phyloP scores from a whole-genome alignment of 495 filamentous ascomycete species.

The Amniculicola lignicola region DNA sequence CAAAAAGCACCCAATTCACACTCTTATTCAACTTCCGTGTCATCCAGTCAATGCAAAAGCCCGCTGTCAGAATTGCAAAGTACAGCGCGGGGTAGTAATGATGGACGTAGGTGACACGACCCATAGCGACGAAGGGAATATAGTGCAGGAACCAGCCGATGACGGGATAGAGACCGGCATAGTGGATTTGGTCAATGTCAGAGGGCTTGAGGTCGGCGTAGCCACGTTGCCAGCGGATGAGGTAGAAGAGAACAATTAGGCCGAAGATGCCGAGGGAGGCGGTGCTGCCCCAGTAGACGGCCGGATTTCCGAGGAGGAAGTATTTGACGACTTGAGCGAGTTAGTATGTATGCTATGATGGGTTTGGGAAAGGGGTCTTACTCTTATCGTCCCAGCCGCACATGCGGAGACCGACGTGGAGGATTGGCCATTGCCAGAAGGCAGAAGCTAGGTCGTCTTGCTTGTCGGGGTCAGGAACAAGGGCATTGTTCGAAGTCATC shows the following conservation, averaged over 20 bases:
- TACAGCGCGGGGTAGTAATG: conserved; percentile 99
- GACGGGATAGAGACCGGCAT: conserved; percentile 84
- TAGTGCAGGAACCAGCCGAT: conserved; percentile 97
- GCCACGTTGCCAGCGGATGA: conserved; percentile 93
- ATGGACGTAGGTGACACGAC: conserved; percentile 96
- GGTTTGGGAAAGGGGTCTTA: conserved; percentile 19
- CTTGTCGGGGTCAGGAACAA: conserved; percentile 97
- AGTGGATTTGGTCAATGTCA: conserved; percentile 91
- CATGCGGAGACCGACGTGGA: conserved; percentile 94
- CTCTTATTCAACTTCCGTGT: conserved; percentile 59
- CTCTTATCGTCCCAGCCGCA: conserved; percentile 94
- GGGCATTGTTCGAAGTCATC: conserved; percentile 99
- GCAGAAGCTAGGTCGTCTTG: conserved; percentile 95
- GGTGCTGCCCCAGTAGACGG: conserved; percentile 94
- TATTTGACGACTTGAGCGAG: conserved; percentile 69
- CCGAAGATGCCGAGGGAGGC: conserved; percentile 69
- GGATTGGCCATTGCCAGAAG: conserved; percentile 98
- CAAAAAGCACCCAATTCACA: conserved; percentile 63
- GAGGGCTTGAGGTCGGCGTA: conserved; percentile 74
- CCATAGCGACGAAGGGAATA: conserved; percentile 94
- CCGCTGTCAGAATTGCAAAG: conserved; percentile 86
- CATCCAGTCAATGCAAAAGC: conserved; percentile 85
- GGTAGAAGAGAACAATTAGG: conserved; percentile 74
- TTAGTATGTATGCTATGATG: conserved; percentile 9
- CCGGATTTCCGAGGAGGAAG: conserved; percentile 93